A percentile compares a stretch with the other conserved stretches of the same genome.
phyloP scores from a whole-genome alignment of 164 flowering plant genomes.

The Berberis vulgaris region DNA sequence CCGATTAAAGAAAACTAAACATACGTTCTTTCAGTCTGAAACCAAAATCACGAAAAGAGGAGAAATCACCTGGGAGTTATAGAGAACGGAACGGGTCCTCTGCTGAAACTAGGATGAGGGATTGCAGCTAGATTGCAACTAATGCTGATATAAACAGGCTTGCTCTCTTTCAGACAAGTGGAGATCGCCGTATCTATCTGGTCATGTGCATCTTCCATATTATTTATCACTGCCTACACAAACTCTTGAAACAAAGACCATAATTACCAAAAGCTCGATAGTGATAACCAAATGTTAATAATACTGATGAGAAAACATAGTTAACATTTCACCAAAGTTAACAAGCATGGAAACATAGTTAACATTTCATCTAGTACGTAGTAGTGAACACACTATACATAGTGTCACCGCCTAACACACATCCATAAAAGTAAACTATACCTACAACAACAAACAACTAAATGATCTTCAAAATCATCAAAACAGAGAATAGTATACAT shows the following conservation, averaged over 20 bases:
- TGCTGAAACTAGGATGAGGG: conserved; percentile 74
- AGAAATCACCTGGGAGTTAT: conserved; percentile 48
- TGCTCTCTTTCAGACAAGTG: conserved; percentile 78
- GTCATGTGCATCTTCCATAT: conserved; percentile 88
- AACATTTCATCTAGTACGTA: neutral
- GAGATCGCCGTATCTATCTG: conserved; percentile 74
- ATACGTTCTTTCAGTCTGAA: neutral
- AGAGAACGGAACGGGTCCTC: conserved; percentile 69
- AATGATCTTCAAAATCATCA: neutral
- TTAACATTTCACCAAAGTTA: neutral
- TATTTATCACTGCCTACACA: conserved; percentile 66
- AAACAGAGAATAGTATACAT: neutral
- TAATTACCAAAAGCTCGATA: neutral
- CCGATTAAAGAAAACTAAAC: too few relatives aligned
- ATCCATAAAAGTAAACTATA: neutral
- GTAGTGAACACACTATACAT: neutral
- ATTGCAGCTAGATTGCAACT: conserved; percentile 72
- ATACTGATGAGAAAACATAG: neutral
- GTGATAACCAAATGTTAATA: too few relatives aligned
- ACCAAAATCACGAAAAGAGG: neutral
- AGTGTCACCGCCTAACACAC: neutral
- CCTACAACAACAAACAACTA: neutral
- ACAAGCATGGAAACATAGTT: neutral
- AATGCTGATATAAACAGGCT: conserved; percentile 81
- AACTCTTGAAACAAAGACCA: conserved; percentile 1